Base-by-base conservation (phyloP, 1,284 basidiomycete species). In the Melampsora americana region DNA sequence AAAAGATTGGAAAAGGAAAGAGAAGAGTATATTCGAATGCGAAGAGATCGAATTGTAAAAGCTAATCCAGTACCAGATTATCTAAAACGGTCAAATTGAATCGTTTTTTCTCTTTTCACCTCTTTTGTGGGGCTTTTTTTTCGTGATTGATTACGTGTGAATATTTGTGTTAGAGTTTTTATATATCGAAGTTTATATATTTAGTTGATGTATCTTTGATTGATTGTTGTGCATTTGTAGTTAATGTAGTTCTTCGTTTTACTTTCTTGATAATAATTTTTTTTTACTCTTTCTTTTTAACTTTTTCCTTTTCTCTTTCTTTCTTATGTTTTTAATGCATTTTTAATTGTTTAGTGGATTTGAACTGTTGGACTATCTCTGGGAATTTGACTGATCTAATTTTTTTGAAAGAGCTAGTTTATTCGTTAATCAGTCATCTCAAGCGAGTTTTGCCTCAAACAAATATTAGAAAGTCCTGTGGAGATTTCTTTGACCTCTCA, bases 11-110 rank as follows among this genome's bases (percentile, higher is more conserved):
- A 74, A 74, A 32, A 53, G 14, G 35, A 74, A 44, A 50, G 56
- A 20, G 64, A 74, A 66, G 30, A 66, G 26, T 74, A 66, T 12
- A 66, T 74, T 20, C 65, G 35, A 42, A 72, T 72, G 69, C 32
- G 69, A 20, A 72, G 48, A 50, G 69, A 72, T 64, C 62, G 59
- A 20, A 53, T 74, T 35, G 23, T 66, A 35, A 74, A 66, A 74
- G 62, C 64, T 39, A 74, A 74, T 60, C 64, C 62, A 42, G n/a
- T 74, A 23, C 71, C 64, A 56, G 32, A 35, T 59, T 74, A 66
- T 66, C 53, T 74, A 39, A 56, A 66, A 60, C 32, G 26, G 28
- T 62, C 18, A 62, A 18, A 18, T 62, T 62, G 9, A 66, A n/a
- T n/a, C n/a, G n/a, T 30, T 32, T 65, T 66, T 46, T 66, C 23